phyloP scores from a whole-genome alignment of 1,284 basidiomycete genomes.

The Rhodotorula mucilaginosa region DNA sequence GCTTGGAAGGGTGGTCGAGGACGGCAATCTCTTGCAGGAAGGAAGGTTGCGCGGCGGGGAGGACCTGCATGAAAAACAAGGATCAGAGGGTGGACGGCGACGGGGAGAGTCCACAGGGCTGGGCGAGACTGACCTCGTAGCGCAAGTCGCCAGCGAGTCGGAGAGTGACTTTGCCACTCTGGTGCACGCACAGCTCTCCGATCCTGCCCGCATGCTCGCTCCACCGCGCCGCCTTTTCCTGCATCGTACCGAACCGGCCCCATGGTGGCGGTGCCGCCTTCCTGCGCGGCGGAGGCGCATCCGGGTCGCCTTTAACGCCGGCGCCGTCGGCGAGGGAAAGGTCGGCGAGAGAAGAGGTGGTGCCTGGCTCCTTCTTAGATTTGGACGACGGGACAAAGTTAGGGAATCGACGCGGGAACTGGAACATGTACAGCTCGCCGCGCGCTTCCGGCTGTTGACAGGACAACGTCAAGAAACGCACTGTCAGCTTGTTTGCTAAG shows the following conservation, averaged over 20 bases:
- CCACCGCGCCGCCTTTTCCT: slow-evolving; percentile 36
- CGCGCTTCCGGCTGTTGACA: slow-evolving; percentile 24
- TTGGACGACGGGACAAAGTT: slow-evolving; percentile 11
- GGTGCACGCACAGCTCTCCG: slow-evolving; percentile 41
- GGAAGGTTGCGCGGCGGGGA: slow-evolving; percentile 43
- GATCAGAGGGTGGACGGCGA: neutral
- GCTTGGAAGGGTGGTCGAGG: slow-evolving; percentile 31
- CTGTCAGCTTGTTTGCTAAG: too few relatives aligned
- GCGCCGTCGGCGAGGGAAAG: neutral
- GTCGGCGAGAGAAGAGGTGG: neutral
- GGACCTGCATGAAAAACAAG: slow-evolving; percentile 26
- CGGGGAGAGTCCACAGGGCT: neutral
- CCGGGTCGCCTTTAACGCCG: slow-evolving; percentile 32
- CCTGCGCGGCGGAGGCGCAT: slow-evolving; percentile 6
- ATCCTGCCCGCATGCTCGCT: slow-evolving; percentile 34
- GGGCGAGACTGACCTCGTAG: slow-evolving; percentile 38
- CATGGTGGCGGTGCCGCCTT: slow-evolving; percentile 25
- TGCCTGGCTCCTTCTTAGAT: neutral
- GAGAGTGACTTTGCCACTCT: slow-evolving; percentile 41
- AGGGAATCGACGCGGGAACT: slow-evolving; percentile 46
- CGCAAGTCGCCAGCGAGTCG: slow-evolving; percentile 35
- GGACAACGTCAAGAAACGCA: neutral
- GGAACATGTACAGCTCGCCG: slow-evolving; percentile 44
- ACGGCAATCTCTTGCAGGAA: slow-evolving; percentile 45
- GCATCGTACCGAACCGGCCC: slow-evolving; percentile 35